Evolutionary conservation across 2,329 filamentous ascomycete genomes (phyloP).

Genomic region (Paramyrothecium sp.): DNA sequence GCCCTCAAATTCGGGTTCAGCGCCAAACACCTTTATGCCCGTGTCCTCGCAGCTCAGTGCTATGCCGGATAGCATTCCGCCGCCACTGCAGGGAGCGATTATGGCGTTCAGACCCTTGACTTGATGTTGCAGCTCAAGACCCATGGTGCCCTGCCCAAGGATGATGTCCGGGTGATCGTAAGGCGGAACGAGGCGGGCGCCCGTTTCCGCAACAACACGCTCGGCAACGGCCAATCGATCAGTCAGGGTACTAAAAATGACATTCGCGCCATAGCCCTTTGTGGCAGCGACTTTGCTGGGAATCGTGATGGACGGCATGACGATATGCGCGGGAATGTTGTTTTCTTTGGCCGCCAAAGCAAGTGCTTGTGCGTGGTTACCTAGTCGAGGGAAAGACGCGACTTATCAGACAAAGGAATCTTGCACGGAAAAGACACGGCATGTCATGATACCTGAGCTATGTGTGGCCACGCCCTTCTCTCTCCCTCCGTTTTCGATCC

Average conservation of each 20-base stretch:
- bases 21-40: slow-evolving; percentile 69
- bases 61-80: slow-evolving; percentile 73
- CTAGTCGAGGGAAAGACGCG: slow-evolving; percentile 34
- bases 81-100: slow-evolving; percentile 74
- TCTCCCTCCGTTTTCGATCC: slow-evolving; percentile 51
- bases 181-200: slow-evolving; percentile 72
- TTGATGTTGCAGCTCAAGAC: slow-evolving; percentile 70
- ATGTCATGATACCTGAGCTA: slow-evolving; percentile 57
- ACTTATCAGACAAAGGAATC: slow-evolving; percentile 3
- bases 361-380: slow-evolving; percentile 84
- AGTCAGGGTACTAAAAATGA: slow-evolving; percentile 57
- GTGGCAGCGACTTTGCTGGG: slow-evolving; percentile 47
- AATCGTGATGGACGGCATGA: slow-evolving; percentile 77
- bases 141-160: slow-evolving; percentile 77
- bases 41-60: slow-evolving; percentile 68
- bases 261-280: slow-evolving; percentile 12
- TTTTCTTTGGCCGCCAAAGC: slow-evolving; percentile 70
- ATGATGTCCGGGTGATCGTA: slow-evolving; percentile 85
- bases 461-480: slow-evolving; percentile 73
- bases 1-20: slow-evolving; percentile 73
- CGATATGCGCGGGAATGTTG: slow-evolving; percentile 70
- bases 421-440: slow-evolving; percentile 26
- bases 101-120: slow-evolving; percentile 60
- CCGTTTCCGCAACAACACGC: slow-evolving; percentile 61
- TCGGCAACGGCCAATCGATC: slow-evolving; percentile 71